Evolutionary conservation across 495 filamentous ascomycete genomes (phyloP).

Genomic region (Aspergillus campestris): DNA sequence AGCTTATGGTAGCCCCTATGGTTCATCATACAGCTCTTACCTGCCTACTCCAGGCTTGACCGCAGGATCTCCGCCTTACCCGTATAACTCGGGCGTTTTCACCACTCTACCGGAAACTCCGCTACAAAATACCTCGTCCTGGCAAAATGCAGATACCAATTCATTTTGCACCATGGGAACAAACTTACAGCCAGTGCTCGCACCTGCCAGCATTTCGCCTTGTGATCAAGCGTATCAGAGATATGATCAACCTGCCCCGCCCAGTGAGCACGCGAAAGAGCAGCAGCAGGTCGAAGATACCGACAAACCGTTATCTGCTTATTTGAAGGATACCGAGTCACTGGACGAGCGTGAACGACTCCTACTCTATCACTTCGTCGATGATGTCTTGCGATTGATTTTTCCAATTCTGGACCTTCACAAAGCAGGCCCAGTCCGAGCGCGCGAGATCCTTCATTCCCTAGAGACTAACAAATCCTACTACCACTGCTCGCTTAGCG

Average conservation of each 20-base stretch:
- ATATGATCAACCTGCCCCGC: too few species aligned
- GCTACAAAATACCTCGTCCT: too few species aligned
- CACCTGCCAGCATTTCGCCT: too few species aligned
- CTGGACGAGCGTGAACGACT: slow-evolving; percentile 75
- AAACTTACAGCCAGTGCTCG: too few species aligned
- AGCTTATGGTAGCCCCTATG: neutral
- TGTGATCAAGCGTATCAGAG: too few species aligned
- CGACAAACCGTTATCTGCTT: slow-evolving; percentile 7
- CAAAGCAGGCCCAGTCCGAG: slow-evolving; percentile 61
- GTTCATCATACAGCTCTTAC: too few species aligned
- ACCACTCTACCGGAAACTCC: too few species aligned
- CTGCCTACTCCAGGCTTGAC: neutral
- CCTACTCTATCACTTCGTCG: slow-evolving; percentile 82
- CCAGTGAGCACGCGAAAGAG: neutral
- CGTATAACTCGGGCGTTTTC: too few species aligned
- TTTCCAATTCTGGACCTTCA: slow-evolving; percentile 85
- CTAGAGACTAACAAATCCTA: slow-evolving; percentile 84
- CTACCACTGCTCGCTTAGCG: slow-evolving; percentile 88
- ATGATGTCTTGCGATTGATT: slow-evolving; percentile 72
- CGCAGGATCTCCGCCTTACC: neutral
- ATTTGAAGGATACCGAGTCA: slow-evolving; percentile 59
- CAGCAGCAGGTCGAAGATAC: neutral
- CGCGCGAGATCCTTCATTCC: slow-evolving; percentile 68
- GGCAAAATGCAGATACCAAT: too few species aligned
- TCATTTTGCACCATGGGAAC: too few species aligned